Conservation (phyloP, 1,284 basidiomycete species). For the Moesziomyces sp. region DNA sequence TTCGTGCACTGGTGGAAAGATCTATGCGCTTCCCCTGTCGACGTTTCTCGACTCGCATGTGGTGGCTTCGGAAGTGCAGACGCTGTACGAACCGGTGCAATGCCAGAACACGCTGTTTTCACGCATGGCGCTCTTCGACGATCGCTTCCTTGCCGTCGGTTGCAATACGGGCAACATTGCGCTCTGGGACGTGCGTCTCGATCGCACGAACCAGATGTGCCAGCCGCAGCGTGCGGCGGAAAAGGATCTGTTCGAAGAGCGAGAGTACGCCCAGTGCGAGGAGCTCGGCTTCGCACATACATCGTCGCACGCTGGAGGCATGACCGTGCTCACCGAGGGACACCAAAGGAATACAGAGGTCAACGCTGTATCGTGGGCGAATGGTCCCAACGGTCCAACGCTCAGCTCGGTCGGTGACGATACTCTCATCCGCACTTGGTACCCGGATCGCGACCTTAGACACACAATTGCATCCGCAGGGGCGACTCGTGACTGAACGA, state of each 20-base stretch:
- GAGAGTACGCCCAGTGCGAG: conserved; percentile 10
- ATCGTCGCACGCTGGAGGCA: conserved; percentile 11
- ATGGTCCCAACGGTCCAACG: conserved; percentile 57
- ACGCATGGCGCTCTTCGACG: conserved; percentile 59
- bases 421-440: conserved; percentile 57
- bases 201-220: neutral
- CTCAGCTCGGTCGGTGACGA: conserved; percentile 60
- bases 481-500: conserved; percentile 8
- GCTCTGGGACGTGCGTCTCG: conserved; percentile 56
- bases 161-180: conserved; percentile 62
- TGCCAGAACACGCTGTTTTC: conserved; percentile 63
- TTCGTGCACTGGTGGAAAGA: conserved; percentile 63
- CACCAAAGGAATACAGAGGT: conserved; percentile 56
- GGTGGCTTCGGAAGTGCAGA: conserved; percentile 11
- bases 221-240: neutral
- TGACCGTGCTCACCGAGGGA: conserved; percentile 28
- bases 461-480: conserved; percentile 1
- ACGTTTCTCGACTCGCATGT: conserved; percentile 26
- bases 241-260: conserved; percentile 29
- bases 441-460: conserved; percentile 69
- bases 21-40: conserved; percentile 42
- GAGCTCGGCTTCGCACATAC: conserved; percentile 23
- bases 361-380: conserved; percentile 59
- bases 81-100: conserved; percentile 55
- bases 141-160: conserved; percentile 60